These are phyloP conservation scores for Botrytis fabae DNA, from an alignment of 2,329 filamentous ascomycete species.

Conservation along the genomic window DNA sequence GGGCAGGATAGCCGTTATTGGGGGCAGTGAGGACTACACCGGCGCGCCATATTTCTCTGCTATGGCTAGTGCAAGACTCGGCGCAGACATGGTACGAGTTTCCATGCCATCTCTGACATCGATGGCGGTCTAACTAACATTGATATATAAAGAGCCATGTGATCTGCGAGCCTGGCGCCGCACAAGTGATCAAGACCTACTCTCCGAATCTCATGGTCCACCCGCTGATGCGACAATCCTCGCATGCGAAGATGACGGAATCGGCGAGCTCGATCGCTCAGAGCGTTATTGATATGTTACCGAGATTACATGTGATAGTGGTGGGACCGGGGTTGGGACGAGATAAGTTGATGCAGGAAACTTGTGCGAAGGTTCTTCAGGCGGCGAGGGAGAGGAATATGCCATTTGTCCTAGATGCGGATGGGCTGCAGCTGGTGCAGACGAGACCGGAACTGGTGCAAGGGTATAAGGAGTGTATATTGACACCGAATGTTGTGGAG, in stretches of 20 bases:
- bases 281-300: slow-evolving; percentile 75
- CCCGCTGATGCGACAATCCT: slow-evolving; percentile 82
- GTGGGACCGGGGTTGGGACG: slow-evolving; percentile 90
- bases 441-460: slow-evolving; percentile 72
- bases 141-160: slow-evolving; percentile 69
- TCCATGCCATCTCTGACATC: not conserved
- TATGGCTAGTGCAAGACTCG: slow-evolving; percentile 89
- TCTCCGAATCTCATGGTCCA: slow-evolving; percentile 99
- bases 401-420: slow-evolving; percentile 87
- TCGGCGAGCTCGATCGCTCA: slow-evolving; percentile 61
- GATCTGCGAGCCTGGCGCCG: slow-evolving; percentile 89
- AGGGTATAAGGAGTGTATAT: slow-evolving; percentile 79
- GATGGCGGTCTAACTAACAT: slow-evolving; percentile 12
- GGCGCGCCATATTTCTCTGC: slow-evolving; percentile 97
- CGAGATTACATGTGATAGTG: slow-evolving; percentile 87
- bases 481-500: slow-evolving; percentile 95
- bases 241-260: slow-evolving; percentile 54
- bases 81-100: slow-evolving; percentile 76
- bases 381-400: slow-evolving; percentile 72
- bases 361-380: slow-evolving; percentile 73
- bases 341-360: slow-evolving; percentile 86
- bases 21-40: slow-evolving; percentile 93
- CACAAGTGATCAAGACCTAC: slow-evolving; percentile 91
- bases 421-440: slow-evolving; percentile 79
- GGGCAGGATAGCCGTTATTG: slow-evolving; percentile 89